A percentile compares a stretch with the other conserved stretches of the same genome.
phyloP scores from a whole-genome alignment of 306 rosid species.

The Ormosia semicastrata region DNA sequence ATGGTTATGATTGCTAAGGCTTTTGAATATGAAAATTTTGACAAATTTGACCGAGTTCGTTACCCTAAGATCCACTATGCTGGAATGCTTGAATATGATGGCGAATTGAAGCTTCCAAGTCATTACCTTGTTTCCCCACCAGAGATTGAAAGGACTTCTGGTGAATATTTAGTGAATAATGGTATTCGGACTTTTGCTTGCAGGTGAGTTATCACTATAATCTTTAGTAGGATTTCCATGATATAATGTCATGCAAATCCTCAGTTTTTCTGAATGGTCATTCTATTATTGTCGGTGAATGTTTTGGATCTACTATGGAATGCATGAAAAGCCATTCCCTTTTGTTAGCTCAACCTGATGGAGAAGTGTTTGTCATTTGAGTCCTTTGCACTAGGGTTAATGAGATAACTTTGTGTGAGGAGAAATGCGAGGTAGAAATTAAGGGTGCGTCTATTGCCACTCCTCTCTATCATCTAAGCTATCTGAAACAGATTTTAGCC shows the following conservation, averaged over 20 bases:
- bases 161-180: slow-evolving; percentile 88
- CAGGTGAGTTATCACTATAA: slow-evolving; percentile 54
- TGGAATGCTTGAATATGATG: slow-evolving; percentile 98
- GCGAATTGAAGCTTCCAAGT: slow-evolving; percentile 93
- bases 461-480: too few species aligned
- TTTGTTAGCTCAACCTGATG: neutral
- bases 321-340: neutral
- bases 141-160: slow-evolving; percentile 95
- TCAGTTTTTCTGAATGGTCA: slow-evolving; percentile 3
- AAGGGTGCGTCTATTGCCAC: too few species aligned
- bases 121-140: slow-evolving; percentile 96
- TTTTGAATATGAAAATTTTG: slow-evolving; percentile 83
- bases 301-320: neutral
- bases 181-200: slow-evolving; percentile 94
- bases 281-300: slow-evolving; percentile 14
- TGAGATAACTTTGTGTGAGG: neutral
- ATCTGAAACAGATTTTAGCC: too few species aligned
- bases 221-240: neutral
- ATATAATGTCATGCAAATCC: neutral
- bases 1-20: slow-evolving; percentile 97
- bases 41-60: slow-evolving; percentile 89
- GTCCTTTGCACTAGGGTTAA: neutral
- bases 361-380: neutral
- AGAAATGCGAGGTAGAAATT: neutral
- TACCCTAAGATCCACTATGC: slow-evolving; percentile 86